Percentiles rank a stretch among this genome's conserved stretches.
These are phyloP conservation scores for Ilyonectria robusta DNA, from an alignment of 2,329 filamentous ascomycete genomes.

Conservation along the genomic window DNA sequence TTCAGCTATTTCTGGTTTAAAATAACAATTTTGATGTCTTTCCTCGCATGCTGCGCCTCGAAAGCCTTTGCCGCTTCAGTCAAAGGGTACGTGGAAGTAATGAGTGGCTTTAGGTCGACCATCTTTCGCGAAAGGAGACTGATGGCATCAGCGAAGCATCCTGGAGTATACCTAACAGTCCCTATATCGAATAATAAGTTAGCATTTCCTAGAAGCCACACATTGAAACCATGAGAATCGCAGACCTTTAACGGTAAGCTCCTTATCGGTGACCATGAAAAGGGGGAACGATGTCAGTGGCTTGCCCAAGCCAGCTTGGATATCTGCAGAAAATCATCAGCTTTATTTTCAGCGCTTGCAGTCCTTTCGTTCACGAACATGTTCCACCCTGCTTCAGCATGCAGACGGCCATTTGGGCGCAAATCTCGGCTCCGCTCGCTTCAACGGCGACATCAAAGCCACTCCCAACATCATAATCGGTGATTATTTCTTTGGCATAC, in stretches of 20 bases:
- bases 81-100: slow-evolving; percentile 44
- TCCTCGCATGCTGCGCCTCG: slow-evolving; percentile 37
- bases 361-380: slow-evolving; percentile 1
- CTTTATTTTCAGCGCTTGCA: no score
- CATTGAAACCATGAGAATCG: background rate
- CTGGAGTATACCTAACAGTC: slow-evolving; percentile 46
- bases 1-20: slow-evolving; percentile 40
- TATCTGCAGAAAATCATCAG: no score
- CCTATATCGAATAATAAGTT: slow-evolving; percentile 19
- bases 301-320: no score
- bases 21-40: slow-evolving; percentile 45
- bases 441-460: slow-evolving; percentile 45
- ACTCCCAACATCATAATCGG: slow-evolving; percentile 30
- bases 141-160: slow-evolving; percentile 46
- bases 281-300: slow-evolving; percentile 36
- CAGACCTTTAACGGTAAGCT: slow-evolving; percentile 43
- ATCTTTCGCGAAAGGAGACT: slow-evolving; percentile 35
- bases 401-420: slow-evolving; percentile 43
- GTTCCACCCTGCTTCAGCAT: slow-evolving; percentile 40
- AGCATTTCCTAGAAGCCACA: background rate
- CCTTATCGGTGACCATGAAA: slow-evolving; percentile 40
- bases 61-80: slow-evolving; percentile 39
- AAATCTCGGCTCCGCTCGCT: slow-evolving; percentile 44
- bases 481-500: slow-evolving; percentile 37
- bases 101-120: slow-evolving; percentile 45